These are phyloP conservation scores for Cucurbitaria berberidis DNA, from an alignment of 2,329 filamentous ascomycete genomes.

Conservation along the genomic window DNA sequence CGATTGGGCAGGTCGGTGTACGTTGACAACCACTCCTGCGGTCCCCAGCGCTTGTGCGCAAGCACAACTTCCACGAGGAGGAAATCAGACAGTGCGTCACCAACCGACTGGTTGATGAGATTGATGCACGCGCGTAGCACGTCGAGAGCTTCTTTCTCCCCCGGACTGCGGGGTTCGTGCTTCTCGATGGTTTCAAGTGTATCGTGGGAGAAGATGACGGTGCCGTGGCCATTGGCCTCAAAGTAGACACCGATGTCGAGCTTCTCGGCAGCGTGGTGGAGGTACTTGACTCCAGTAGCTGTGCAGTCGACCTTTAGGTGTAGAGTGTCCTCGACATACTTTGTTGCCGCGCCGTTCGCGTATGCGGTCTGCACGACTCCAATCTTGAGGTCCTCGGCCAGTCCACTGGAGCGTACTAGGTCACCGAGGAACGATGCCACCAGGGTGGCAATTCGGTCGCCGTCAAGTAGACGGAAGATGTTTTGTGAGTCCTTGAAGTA, in stretches of 20 bases:
- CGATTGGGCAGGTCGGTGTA: conserved; percentile 95
- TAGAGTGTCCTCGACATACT: conserved; percentile 86
- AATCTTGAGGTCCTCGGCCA: conserved; percentile 82
- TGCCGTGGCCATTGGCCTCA: conserved; percentile 97
- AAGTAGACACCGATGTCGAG: conserved; percentile 98
- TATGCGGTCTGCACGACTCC: conserved; percentile 98
- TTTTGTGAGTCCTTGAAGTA: conserved; percentile 86
- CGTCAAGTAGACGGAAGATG: conserved; percentile 90
- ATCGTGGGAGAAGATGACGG: conserved; percentile 88
- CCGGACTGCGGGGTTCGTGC: conserved; percentile 85
- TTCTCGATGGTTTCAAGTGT: conserved; percentile 79
- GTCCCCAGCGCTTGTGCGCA: conserved; percentile 90
- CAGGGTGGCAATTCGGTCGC: conserved; percentile 94
- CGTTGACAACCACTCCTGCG: conserved; percentile 88
- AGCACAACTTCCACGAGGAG: conserved; percentile 95
- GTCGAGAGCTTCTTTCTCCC: conserved; percentile 87
- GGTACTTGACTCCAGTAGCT: conserved; percentile 93
- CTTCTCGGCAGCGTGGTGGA: conserved; percentile 94
- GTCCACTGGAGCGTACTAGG: conserved; percentile 77
- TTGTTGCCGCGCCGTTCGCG: conserved; percentile 92
- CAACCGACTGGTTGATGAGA: conserved; percentile 97
- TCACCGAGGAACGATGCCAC: conserved; percentile 93
- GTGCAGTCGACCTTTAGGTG: conserved; percentile 92
- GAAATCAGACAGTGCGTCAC: conserved; percentile 94
- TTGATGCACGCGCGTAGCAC: conserved; percentile 83